A percentile compares a stretch with the other conserved stretches of the same genome.
These are phyloP conservation scores for Miscanthus lutarioriparius DNA, from an alignment of 176 grass and related monocot genomes.

Conservation along the genomic window DNA sequence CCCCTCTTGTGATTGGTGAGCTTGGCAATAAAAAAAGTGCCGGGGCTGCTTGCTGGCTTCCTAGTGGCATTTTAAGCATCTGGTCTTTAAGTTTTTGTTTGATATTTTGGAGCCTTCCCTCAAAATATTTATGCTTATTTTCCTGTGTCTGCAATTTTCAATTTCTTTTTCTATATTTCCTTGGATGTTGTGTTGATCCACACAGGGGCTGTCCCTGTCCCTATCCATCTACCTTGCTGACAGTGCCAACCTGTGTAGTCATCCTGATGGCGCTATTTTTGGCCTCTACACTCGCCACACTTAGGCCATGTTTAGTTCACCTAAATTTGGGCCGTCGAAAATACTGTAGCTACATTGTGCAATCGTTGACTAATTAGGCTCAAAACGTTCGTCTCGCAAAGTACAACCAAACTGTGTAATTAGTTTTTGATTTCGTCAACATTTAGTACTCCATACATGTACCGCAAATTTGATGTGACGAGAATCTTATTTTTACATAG, in stretches of 20 bases:
- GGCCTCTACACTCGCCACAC: too few species aligned
- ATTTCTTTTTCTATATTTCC: neutral
- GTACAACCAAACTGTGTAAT: too few species aligned
- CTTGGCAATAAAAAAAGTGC: conserved; percentile 18
- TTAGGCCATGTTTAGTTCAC: too few species aligned
- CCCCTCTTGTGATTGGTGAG: conserved; percentile 37
- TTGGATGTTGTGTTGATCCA: conserved; percentile 39
- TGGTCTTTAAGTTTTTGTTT: conserved; percentile 39
- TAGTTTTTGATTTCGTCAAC: too few species aligned
- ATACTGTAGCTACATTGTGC: too few species aligned
- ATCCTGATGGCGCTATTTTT: neutral
- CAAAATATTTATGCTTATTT: neutral
- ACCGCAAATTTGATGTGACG: too few species aligned
- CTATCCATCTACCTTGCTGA: conserved; percentile 52
- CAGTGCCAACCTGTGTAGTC: conserved; percentile 49
- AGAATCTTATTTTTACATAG: too few species aligned
- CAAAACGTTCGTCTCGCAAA: too few species aligned
- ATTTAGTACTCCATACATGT: too few species aligned
- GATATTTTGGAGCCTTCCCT: neutral
- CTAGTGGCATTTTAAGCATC: neutral
- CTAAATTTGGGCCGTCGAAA: too few species aligned
- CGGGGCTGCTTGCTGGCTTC: conserved; percentile 30
- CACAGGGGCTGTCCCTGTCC: conserved; percentile 35
- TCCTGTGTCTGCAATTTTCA: neutral
- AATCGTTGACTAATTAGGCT: too few species aligned